Evolutionary conservation across 495 filamentous ascomycete genomes (phyloP).

Genomic region (Daldinia concentrica): DNA sequence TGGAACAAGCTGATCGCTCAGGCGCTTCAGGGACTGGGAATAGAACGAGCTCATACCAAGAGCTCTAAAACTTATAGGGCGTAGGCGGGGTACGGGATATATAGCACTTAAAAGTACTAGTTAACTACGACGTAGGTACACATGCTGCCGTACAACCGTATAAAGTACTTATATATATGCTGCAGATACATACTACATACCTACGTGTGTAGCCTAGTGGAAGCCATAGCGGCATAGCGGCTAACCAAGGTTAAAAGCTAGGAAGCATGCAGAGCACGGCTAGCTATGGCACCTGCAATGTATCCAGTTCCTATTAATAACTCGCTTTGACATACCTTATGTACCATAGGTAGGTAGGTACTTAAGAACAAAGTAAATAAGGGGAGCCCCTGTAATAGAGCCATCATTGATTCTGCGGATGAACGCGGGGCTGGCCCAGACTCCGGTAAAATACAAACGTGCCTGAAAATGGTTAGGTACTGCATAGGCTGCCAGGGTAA

Average conservation of each 20-base stretch:
- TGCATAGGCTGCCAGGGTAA: not conserved
- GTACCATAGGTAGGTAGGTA: too few species aligned
- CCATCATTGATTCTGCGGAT: conserved; percentile 24
- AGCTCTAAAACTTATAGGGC: conserved; percentile 10
- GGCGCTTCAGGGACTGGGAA: not conserved
- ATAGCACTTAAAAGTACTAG: not conserved
- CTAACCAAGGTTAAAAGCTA: conserved; percentile 31
- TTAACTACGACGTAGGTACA: not conserved
- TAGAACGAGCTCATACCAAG: conserved; percentile 19
- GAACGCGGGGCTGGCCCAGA: conserved; percentile 24
- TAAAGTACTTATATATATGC: not conserved
- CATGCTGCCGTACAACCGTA: not conserved
- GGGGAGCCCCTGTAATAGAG: not conserved
- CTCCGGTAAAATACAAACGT: conserved; percentile 27
- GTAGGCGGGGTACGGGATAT: conserved; percentile 24
- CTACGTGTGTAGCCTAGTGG: not conserved
- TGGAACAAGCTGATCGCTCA: not conserved
- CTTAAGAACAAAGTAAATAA: not conserved
- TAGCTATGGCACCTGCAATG: conserved; percentile 23
- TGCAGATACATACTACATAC: not conserved
- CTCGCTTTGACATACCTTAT: conserved; percentile 20
- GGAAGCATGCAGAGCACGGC: conserved; percentile 24
- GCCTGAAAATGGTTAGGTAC: conserved; percentile 8
- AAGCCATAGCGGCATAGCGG: conserved; percentile 4
- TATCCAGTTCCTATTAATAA: conserved; percentile 31